Percentiles rank a stretch among this genome's conserved stretches.
Conservation (phyloP, 2,329 filamentous ascomycete species). For the Colletotrichum sp. region DNA sequence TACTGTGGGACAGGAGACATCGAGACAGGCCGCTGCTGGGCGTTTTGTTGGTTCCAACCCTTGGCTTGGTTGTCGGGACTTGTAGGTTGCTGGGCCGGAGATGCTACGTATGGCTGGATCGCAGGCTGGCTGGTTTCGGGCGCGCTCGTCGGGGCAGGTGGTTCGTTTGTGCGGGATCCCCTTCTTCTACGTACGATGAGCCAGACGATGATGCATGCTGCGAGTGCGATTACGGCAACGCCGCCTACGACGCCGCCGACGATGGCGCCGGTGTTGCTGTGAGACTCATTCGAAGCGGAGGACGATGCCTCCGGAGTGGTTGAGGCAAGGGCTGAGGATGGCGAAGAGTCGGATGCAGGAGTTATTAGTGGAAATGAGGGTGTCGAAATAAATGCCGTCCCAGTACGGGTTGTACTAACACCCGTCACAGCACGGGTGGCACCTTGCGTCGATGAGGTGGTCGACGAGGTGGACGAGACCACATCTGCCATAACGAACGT, state of each 20-base stretch:
- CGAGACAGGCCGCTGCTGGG: neutral
- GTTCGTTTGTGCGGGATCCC: neutral
- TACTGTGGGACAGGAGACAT: neutral
- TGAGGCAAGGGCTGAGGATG: neutral
- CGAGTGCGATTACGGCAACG: accelerated
- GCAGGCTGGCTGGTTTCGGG: neutral
- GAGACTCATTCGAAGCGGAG: accelerated
- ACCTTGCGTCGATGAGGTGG: no score
- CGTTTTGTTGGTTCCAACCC: neutral
- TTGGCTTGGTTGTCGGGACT: neutral
- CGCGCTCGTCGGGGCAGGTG: neutral
- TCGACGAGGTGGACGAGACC: neutral
- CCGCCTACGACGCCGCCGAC: neutral
- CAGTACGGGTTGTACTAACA: no score
- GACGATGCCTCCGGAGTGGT: neutral
- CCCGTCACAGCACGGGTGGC: no score
- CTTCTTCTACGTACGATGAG: neutral
- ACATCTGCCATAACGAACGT: accelerated
- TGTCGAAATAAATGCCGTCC: no score
- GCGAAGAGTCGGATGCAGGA: neutral
- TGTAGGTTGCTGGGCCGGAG: neutral
- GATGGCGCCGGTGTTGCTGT: neutral
- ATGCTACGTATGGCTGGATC: neutral
- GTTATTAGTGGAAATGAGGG: neutral
- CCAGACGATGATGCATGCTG: neutral